Conservation (phyloP, 1,284 basidiomycete species). For the Moniliella sp. region DNA sequence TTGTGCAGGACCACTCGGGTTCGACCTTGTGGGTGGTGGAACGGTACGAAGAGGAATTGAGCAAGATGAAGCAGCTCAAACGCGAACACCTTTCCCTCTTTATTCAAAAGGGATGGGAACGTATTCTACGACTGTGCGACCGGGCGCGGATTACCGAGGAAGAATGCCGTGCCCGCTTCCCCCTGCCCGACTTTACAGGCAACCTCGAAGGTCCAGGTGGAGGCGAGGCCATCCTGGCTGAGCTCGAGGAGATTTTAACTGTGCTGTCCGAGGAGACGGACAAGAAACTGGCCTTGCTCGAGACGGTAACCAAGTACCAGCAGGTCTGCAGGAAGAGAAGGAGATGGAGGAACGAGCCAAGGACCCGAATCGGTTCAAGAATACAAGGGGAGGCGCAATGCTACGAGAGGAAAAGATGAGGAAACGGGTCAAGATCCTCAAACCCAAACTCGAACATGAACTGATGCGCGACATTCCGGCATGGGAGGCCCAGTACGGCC, state of each 20-base stretch:
- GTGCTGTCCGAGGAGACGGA: constrained; percentile 58
- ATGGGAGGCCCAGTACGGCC: constrained; percentile 64
- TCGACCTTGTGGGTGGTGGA: constrained; percentile 51
- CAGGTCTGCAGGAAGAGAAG: constrained; percentile 71
- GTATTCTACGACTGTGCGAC: constrained; percentile 64
- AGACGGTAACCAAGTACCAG: constrained; percentile 63
- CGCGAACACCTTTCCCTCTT: constrained; percentile 67
- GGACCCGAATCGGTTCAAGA: constrained; percentile 30
- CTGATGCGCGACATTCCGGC: constrained; percentile 54
- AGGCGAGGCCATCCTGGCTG: constrained; percentile 43
- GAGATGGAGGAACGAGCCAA: constrained; percentile 55
- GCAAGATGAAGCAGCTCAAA: constrained; percentile 70
- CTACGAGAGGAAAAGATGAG: constrained; percentile 90
- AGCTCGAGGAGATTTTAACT: constrained; percentile 69
- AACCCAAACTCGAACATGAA: constrained; percentile 65
- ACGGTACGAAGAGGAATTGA: constrained; percentile 69
- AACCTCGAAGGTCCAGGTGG: constrained; percentile 5
- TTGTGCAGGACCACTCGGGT: constrained; percentile 40
- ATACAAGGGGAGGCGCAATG: constrained; percentile 39
- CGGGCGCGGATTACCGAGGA: constrained; percentile 63
- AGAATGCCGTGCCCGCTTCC: constrained; percentile 43
- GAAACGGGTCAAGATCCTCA: constrained; percentile 78
- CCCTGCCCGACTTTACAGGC: constrained; percentile 9
- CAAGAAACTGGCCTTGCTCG: constrained; percentile 54
- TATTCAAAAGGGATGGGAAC: constrained; percentile 56